Evolutionary conservation across 2,329 filamentous ascomycete species (phyloP), one percentile per base, ranked within the genome.

Genomic region (Nothophaeocryptopus gaeumannii): DNA sequence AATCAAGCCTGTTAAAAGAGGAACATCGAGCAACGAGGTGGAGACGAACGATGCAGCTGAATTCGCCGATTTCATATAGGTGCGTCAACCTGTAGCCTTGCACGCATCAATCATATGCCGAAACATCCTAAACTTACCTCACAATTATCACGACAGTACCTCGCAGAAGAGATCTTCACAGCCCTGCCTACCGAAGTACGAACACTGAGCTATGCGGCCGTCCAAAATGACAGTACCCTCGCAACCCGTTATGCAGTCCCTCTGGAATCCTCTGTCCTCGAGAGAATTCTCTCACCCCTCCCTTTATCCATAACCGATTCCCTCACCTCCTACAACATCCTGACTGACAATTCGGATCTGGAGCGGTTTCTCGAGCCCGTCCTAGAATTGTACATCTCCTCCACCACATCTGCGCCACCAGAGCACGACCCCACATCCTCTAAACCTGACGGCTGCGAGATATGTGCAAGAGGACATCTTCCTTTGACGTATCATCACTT

Each of bases 401-500:
- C 76, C 1, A 72, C 78, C 8, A 81, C 79, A 1, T 74, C 82
- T 0, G 72, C 85, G 0, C 88, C 88, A 0, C 85, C 86, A 0
- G 74, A 82, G 7, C 85, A 84, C 61, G 71, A 73, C 1, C 71
- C 59, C 1, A 48, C 55, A 26, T 56, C 63, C 12, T 86, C 84
- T 1, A 78, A 80, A 16, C 64, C 70, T 4, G 61, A 72, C 1
- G 78, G 69, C 1, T 95, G 89, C 68, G 89, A 95, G 72, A 79
- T 95, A 16, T 95, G 89, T 67, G 79, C 75, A 1, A 77, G 89
- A 1, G 80, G 82, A 54, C 89, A 87, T 81, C 81, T 93, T 15
- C 81, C 82, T 8, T 70, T 93, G 53, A 88, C 85, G 1, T 95
- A 93, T 66, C 89, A 95, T 65, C 89, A 95, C 71, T 73, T 95